A percentile compares a stretch with the other conserved stretches of the same genome.
phyloP scores from a whole-genome alignment of 495 filamentous ascomycete species.

The Penicillium lividum region DNA sequence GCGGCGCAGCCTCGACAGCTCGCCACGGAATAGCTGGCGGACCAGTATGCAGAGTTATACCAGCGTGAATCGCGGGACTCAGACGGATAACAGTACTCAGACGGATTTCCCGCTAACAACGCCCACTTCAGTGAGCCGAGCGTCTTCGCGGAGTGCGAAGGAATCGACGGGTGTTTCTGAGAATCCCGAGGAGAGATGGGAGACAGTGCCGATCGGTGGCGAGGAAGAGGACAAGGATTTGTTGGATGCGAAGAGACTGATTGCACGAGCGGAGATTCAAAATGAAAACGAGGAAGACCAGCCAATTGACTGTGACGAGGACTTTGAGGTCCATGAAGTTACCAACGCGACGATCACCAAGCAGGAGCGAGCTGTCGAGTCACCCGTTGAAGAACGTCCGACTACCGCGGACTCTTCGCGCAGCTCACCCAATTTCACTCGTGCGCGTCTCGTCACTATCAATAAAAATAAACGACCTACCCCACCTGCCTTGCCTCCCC shows the following conservation, averaged over 20 bases:
- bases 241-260: conserved; percentile 3
- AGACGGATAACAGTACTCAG: conserved; percentile 43
- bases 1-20: conserved; percentile 67
- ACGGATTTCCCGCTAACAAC: conserved; percentile 50
- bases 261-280: conserved; percentile 4
- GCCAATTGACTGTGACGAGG: conserved; percentile 30
- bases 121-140: conserved; percentile 39
- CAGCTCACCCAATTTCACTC: conserved; percentile 53
- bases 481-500: conserved; percentile 65
- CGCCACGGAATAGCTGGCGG: conserved; percentile 60
- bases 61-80: conserved; percentile 59
- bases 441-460: conserved; percentile 69
- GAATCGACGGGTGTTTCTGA: conserved; percentile 43
- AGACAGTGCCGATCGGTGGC: conserved; percentile 38
- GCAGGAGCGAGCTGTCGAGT: conserved; percentile 51
- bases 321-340: conserved; percentile 46
- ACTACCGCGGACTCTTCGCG: conserved; percentile 41
- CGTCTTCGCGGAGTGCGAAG: conserved; percentile 47
- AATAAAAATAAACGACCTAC: conserved; percentile 70
- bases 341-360: conserved; percentile 47
- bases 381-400: conserved; percentile 42
- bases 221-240: conserved; percentile 9
- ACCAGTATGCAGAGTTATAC: conserved; percentile 67
- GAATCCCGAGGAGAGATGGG: conserved; percentile 28
- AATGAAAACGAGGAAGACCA: conserved; percentile 9